Evolutionary conservation across 495 filamentous ascomycete genomes (phyloP), one percentile per base, ranked within the genome.

Genomic region (Penicillium verhagenii): DNA sequence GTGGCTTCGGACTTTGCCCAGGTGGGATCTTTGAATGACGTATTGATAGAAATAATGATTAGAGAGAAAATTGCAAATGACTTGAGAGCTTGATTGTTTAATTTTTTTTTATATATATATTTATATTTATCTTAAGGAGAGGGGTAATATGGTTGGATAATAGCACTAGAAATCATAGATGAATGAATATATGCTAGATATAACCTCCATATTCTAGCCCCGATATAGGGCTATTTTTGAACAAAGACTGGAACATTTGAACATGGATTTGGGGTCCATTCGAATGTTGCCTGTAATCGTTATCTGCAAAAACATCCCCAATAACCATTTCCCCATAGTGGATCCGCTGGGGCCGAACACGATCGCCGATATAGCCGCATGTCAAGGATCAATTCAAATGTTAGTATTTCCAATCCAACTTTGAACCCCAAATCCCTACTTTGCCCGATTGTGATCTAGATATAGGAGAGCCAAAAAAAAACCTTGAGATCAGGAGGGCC

Each of bases 401-500:
- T 7, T 19, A 31, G 19, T 4, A 14, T 21, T 47, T 33, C 25
- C n/a, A 26, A n/a, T 31, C 18, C 18, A 20, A 6, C 4, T 42
- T 20, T 20, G 2, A 33, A 13, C 38, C 25, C 21, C 14, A 52
- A 50, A 40, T n/a, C n/a, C 54, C 52, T 52, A 51, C 35, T 50
- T 53, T 56, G 23, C 53, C 57, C 57, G 60, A 56, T 37, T 46
- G 16, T 29, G 20, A 25, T 33, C 43, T n/a, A n/a, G n/a, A n/a
- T n/a, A n/a, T n/a, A n/a, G n/a, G n/a, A 56, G 51, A 46, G 53
- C 53, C 59, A 39, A 25, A 14, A 18, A n/a, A 21, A 20, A 53
- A 45, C 60, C 55, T 46, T 59, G 60, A n/a, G 56, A 43, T 51
- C 50, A 14, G 31, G 24, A 31, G 50, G n/a, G 50, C 48, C 49